Evolutionary conservation across 805 yeast genomes (phyloP), one percentile per base, ranked within the genome.

Genomic region (Debaryomyces maramus): DNA sequence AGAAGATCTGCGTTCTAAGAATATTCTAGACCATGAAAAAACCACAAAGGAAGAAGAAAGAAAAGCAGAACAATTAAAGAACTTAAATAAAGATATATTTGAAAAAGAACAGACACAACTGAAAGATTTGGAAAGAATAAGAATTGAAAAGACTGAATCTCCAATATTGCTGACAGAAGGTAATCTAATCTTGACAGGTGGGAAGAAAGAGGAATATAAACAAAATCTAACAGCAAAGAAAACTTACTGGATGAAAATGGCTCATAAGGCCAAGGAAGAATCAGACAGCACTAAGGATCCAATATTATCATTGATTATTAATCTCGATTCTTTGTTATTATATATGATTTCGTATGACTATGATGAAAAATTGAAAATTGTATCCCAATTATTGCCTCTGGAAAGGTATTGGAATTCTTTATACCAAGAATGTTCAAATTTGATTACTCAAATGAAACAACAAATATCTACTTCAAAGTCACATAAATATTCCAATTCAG

Each of bases 361-460:
- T 34, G 68, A 65, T 39, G 70, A 65, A 28, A 49, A 58, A 28
- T 53, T 60, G 37, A 62, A 60, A 44, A 39, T 51, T 8, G 41
- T 57, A 3, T 45, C 53, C 34, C 52, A 47, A 15, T 53, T 56
- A 4, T 43, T 55, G 22, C 63, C 65, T 8, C 58, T 59, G 46
- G 67, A 59, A 39, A 45, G 63, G 33, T 47, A 53, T 29, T 65
- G 71, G 71, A 56, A 53, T 26, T 20, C 40, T 6, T 38, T 57
- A 17, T 52, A 56, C 33, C 41, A 44, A 24, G 66, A 62, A 20
- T 49, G 58, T 6, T 18, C 11, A 43, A 46, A 27, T 39, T 51
- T 16, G 41, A 44, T 22, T 14, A 14, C 10, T 10, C 18, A 23
- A 6, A 20, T 22, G 13, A 20, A 22, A 4, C 17, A 33, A 10